Evolutionary conservation across 1,284 basidiomycete genomes (phyloP), one percentile per base, ranked within the genome.

Genomic region (Ustilago hordei): DNA sequence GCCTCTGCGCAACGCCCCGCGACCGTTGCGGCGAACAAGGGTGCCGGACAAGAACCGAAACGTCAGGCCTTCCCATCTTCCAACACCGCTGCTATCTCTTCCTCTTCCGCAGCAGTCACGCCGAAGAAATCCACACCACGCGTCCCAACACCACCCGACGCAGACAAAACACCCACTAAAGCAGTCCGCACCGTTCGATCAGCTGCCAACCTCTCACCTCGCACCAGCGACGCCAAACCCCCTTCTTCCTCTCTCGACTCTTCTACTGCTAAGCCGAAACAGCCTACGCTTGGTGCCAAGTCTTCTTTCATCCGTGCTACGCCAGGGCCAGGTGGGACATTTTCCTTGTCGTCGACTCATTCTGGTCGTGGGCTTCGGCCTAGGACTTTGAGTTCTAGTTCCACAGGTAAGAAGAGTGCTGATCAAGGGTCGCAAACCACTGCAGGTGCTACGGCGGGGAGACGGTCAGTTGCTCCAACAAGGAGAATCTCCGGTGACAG

Each of bases 261-360:
- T 32, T 53, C 60, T 3, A 32, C 50, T 2, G n/a, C 52, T 11
- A 48, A 53, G 59, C 55, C 39, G 8, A 56, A 53, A 50, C 23
- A 60, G 28, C 45, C 47, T 3, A 34, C 23, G 3, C 53, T 72
- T 4, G 39, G 17, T 7, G 36, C 53, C n/a, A 79, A 75, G 12
- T 64, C 67, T 13, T 65, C 65, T 19, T 80, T 71, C 60, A 45
- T 80, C 3, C 69, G 72, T 15, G 75, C 78, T 0, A 80, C 75
- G 2, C 78, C 78, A 1, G 66, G 65, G n/a, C 78, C 78, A 4
- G 71, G 75, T 8, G 75, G 75, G 0, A 73, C 69, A 9, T 77
- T 77, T 17, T 69, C 65, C 5, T 60, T 77, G 13, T 64, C 73
- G 0, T 48, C 69, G 35, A 67, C 67, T 7, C 56, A 69, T 28